A percentile compares a stretch with the other conserved stretches of the same genome.
Evolutionary conservation across 176 grass and related monocot species (phyloP).

Genomic region (Musa beccarii): DNA sequence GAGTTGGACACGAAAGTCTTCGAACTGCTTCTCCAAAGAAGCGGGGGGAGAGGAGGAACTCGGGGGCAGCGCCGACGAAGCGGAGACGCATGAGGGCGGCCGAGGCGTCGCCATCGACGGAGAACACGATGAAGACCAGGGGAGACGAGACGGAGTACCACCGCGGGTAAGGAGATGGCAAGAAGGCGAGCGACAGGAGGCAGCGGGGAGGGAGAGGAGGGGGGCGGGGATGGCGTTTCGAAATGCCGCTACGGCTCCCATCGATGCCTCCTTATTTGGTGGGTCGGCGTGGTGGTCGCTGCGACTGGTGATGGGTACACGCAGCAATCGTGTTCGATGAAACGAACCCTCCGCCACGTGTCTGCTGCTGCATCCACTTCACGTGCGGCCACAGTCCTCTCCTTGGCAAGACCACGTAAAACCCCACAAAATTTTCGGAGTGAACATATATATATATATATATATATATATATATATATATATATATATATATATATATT

Average conservation of each 20-base stretch:
- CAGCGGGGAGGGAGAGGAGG: background rate
- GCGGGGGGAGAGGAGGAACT: constrained; percentile 9
- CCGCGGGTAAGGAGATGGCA: background rate
- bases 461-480: too few species aligned
- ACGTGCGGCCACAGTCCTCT: too few species aligned
- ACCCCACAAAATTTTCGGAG: too few species aligned
- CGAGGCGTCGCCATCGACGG: background rate
- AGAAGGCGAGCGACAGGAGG: background rate
- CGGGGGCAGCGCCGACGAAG: background rate
- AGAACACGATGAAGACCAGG: constrained; percentile 18
- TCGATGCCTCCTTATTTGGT: background rate
- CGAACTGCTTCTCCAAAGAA: constrained; percentile 79
- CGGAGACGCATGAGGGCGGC: constrained; percentile 9
- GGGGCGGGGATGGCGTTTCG: constrained; percentile 30
- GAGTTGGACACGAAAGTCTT: constrained; percentile 61
- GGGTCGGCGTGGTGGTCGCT: too few species aligned
- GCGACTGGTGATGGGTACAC: too few species aligned
- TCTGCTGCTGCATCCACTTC: too few species aligned
- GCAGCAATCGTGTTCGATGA: too few species aligned
- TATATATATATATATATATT: too few species aligned
- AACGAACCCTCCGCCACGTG: too few species aligned
- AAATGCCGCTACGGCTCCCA: constrained; percentile 28
- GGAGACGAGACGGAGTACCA: constrained; percentile 7
- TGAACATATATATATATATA: too few species aligned
- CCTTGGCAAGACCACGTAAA: too few species aligned